phyloP scores from a whole-genome alignment of 495 filamentous ascomycete species.

The Darksidea phi region DNA sequence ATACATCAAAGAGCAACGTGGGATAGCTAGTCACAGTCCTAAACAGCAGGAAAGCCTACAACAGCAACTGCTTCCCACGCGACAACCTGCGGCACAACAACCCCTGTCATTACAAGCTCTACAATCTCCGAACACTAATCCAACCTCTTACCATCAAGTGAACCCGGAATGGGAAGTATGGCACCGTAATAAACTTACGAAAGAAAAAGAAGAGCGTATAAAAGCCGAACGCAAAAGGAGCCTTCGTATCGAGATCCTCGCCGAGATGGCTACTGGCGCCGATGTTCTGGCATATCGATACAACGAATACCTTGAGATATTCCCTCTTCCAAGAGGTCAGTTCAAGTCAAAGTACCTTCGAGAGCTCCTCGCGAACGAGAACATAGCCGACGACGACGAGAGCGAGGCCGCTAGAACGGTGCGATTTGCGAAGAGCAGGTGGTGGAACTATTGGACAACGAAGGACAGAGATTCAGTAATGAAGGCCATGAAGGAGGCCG shows the following conservation, averaged over 20 bases:
- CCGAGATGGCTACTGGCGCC: neutral
- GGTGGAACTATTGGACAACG: neutral
- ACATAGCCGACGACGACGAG: neutral
- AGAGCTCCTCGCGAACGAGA: neutral
- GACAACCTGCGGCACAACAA: too few species aligned
- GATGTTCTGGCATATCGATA: neutral
- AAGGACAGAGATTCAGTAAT: neutral
- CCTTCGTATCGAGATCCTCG: neutral
- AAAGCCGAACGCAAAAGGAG: neutral
- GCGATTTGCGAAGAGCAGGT: neutral
- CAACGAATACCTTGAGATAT: neutral
- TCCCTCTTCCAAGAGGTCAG: neutral
- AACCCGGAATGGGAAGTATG: too few species aligned
- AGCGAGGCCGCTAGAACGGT: neutral
- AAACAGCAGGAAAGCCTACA: too few species aligned
- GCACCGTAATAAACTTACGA: too few species aligned
- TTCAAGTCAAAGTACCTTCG: neutral
- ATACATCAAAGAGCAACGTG: too few species aligned
- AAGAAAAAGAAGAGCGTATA: neutral
- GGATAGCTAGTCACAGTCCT: too few species aligned
- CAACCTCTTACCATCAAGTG: too few species aligned
- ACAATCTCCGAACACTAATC: too few species aligned
- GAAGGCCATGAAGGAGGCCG: neutral
- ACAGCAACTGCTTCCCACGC: too few species aligned
- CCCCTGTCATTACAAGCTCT: too few species aligned